These are phyloP conservation scores for Cynara cardunculus DNA, from an alignment of 129 eudicot species.

Conservation along the genomic window DNA sequence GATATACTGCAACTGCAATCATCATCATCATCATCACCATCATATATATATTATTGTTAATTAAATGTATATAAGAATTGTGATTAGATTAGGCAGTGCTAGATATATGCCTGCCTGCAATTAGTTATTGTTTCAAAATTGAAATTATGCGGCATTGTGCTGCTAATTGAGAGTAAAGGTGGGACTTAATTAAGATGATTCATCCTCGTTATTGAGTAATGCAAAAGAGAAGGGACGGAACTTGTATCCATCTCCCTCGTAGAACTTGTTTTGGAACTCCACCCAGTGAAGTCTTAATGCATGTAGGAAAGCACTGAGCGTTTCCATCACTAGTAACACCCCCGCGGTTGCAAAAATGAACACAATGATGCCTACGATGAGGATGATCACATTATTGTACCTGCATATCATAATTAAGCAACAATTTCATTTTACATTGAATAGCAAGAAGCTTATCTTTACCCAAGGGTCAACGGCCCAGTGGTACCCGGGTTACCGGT, in stretches of 20 bases:
- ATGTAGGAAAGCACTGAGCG: conserved; percentile 80
- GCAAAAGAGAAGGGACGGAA: conserved; percentile 59
- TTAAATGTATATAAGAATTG: conserved; percentile 8
- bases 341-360: conserved; percentile 70
- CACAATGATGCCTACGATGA: conserved; percentile 51
- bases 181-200: conserved; percentile 24
- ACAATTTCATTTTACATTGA: not conserved
- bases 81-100: not conserved
- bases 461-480: too few species aligned
- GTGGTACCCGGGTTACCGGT: too few species aligned
- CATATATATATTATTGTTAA: not conserved
- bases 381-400: conserved; percentile 48
- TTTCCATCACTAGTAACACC: conserved; percentile 80
- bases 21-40: not conserved
- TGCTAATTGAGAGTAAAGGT: not conserved
- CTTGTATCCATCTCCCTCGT: conserved; percentile 75
- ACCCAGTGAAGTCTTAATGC: conserved; percentile 72
- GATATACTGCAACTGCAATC: not conserved
- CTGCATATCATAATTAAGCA: conserved; percentile 27
- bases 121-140: not conserved
- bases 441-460: not conserved
- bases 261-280: conserved; percentile 60
- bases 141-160: not conserved
- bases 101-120: not conserved
- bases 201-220: conserved; percentile 45